A percentile compares a stretch with the other conserved stretches of the same genome.
phyloP scores from a whole-genome alignment of 768 basidiomycete species.

The Hygrophoropsis aurantiaca region DNA sequence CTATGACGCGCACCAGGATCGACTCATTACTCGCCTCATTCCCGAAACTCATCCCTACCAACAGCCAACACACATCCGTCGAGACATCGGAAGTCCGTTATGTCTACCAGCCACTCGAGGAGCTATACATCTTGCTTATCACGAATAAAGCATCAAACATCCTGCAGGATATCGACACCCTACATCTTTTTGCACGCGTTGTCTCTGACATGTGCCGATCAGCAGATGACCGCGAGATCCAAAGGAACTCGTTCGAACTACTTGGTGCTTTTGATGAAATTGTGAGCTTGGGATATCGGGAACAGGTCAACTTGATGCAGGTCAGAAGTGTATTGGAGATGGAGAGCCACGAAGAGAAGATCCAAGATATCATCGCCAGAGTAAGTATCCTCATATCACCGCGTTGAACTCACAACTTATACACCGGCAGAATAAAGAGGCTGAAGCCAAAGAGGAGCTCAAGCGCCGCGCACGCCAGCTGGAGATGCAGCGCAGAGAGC shows the following conservation, averaged over 20 bases:
- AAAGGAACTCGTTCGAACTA: constrained; percentile 89
- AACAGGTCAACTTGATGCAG: constrained; percentile 76
- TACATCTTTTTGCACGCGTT: constrained; percentile 91
- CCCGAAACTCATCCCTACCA: constrained; percentile 93
- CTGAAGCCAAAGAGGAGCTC: constrained; percentile 98
- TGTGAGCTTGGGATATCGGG: constrained; percentile 84
- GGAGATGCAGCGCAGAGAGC: constrained; percentile 96
- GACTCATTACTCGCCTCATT: constrained; percentile 96
- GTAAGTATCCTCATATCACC: constrained; percentile 42
- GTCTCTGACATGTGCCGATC: constrained; percentile 89
- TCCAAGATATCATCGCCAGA: constrained; percentile 96
- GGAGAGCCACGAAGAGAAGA: constrained; percentile 92
- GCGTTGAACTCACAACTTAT: not conserved
- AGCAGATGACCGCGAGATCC: constrained; percentile 86
- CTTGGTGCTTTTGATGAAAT: constrained; percentile 97
- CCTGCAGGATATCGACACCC: constrained; percentile 94
- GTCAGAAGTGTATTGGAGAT: constrained; percentile 80
- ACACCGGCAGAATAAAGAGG: constrained; percentile 85
- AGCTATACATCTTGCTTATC: constrained; percentile 95
- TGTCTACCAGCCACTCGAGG: constrained; percentile 95
- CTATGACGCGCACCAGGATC: constrained; percentile 88
- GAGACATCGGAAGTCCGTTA: constrained; percentile 95
- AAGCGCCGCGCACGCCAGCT: constrained; percentile 97
- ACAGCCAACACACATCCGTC: constrained; percentile 95
- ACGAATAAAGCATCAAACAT: constrained; percentile 99